A percentile compares a stretch with the other conserved stretches of the same genome.
phyloP scores from a whole-genome alignment of 176 grass and related monocot species.

The Raddia guianensis region DNA sequence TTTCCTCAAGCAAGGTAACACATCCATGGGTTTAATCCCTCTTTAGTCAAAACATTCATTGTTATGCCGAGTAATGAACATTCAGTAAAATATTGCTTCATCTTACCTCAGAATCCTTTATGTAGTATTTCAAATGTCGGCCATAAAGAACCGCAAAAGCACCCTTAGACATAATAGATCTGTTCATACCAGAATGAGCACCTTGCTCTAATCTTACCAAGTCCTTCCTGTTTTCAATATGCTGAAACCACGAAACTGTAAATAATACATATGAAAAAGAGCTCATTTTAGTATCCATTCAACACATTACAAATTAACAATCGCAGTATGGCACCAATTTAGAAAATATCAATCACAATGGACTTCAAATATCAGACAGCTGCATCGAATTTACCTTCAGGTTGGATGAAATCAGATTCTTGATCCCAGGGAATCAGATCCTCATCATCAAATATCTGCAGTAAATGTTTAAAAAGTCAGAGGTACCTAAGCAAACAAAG shows the following conservation, averaged over 20 bases:
- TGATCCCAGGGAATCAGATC: constrained; percentile 58
- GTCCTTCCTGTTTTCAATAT: constrained; percentile 53
- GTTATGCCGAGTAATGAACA: background rate
- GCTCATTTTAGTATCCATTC: constrained; percentile 9
- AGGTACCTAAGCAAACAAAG: constrained; percentile 22
- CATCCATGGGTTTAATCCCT: background rate
- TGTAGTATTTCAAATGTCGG: constrained; percentile 65
- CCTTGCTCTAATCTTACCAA: constrained; percentile 79
- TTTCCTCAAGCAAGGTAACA: constrained; percentile 27
- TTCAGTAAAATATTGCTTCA: constrained; percentile 15
- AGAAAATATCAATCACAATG: constrained; percentile 17
- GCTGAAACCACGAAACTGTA: constrained; percentile 72
- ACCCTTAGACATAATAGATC: constrained; percentile 57
- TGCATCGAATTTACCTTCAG: constrained; percentile 52
- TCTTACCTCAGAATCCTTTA: constrained; percentile 68
- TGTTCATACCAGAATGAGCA: constrained; percentile 63
- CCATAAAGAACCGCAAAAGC: constrained; percentile 85
- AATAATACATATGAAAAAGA: constrained; percentile 20
- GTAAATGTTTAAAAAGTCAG: constrained; percentile 20
- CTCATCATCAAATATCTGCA: constrained; percentile 56
- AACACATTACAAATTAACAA: background rate
- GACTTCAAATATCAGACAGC: constrained; percentile 32
- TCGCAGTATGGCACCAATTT: background rate
- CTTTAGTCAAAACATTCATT: constrained; percentile 16
- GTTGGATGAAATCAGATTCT: constrained; percentile 50